Evolutionary conservation across 176 grass and related monocot genomes (phyloP), one percentile per base, ranked within the genome.

Genomic region (Aegilops bicornis): DNA sequence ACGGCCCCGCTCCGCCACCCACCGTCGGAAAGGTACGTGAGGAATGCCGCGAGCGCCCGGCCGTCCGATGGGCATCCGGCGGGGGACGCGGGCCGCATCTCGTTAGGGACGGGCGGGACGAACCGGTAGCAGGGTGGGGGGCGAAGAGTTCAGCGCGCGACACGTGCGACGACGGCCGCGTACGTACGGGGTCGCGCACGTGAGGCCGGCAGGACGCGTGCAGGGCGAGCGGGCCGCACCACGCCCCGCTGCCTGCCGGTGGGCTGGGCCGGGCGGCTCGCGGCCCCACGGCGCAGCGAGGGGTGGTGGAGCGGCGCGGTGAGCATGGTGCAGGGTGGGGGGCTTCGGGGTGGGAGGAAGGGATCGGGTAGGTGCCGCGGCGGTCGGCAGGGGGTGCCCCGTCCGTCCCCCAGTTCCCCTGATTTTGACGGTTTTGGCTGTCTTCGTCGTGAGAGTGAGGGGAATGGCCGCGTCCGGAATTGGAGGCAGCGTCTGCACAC

Each of bases 121-220:
- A 27, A 17, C 10, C 47, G 25, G 50, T 67, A n/a, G 70, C 19
- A 42, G 5, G 67, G 80, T 13, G 20, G 85, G 69, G 29, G 29
- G 0, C 15, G 42, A 76, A 7, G 40, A 75, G 62, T 43, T 68
- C 22, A n/a, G 11, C 23, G 68, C 33, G 66, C 45, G 80, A 75
- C 81, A 84, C 69, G 84, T 88, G 77, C 58, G 76, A 68, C 13
- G 9, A 7, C 35, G 9, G 37, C 71, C 43, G 43, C 58, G 80
- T 59, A 67, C 45, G 80, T 50, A 77, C 65, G 22, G 69, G 17
- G 64, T 47, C 33, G 29, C 36, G 85, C 89, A 87, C 85, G 85
- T 75, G 89, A 83, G 67, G 20, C 20, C 74, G 67, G 81, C 89
- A 75, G 66, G 74, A 72, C 85, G 76, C 59, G 47, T 69, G 80